A percentile compares a stretch with the other conserved stretches of the same genome.
These are phyloP conservation scores for Pseudognaphalium luteoalbum DNA, from an alignment of 129 eudicot genomes.

Conservation along the genomic window DNA sequence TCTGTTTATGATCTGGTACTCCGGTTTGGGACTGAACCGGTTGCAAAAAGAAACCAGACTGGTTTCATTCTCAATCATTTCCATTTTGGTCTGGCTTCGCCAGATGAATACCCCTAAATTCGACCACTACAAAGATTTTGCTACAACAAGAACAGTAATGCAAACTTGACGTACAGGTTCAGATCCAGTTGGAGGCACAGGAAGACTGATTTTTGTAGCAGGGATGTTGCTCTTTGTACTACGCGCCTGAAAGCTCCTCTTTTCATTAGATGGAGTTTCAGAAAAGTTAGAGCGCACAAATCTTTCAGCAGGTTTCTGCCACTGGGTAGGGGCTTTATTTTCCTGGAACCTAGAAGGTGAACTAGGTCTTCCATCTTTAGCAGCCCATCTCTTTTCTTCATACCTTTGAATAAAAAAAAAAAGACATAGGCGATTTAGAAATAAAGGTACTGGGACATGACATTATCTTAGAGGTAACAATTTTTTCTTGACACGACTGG, in stretches of 20 bases:
- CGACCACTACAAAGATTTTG: not conserved
- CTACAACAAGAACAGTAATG: constrained; percentile 5
- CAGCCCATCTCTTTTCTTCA: constrained; percentile 94
- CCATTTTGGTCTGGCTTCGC: not conserved
- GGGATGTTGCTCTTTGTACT: constrained; percentile 23
- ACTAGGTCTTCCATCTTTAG: constrained; percentile 62
- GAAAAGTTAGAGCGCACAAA: constrained; percentile 39
- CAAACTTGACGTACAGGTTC: constrained; percentile 55
- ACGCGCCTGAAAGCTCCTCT: constrained; percentile 39
- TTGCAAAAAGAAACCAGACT: not conserved
- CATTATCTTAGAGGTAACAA: not conserved
- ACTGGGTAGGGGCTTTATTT: constrained; percentile 36
- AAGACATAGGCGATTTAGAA: not conserved
- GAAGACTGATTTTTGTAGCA: constrained; percentile 51
- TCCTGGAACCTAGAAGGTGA: constrained; percentile 61
- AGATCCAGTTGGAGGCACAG: constrained; percentile 74
- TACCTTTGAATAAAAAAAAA: constrained; percentile 47
- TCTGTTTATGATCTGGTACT: not conserved
- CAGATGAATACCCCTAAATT: not conserved
- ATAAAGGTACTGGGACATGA: not conserved
- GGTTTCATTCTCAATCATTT: not conserved
- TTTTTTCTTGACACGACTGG: not conserved
- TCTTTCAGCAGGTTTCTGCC: constrained; percentile 54
- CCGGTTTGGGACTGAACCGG: not conserved
- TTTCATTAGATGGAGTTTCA: constrained; percentile 33